Conservation (phyloP, 2,329 filamentous ascomycete genomes). For the Furcasterigmium sp. region DNA sequence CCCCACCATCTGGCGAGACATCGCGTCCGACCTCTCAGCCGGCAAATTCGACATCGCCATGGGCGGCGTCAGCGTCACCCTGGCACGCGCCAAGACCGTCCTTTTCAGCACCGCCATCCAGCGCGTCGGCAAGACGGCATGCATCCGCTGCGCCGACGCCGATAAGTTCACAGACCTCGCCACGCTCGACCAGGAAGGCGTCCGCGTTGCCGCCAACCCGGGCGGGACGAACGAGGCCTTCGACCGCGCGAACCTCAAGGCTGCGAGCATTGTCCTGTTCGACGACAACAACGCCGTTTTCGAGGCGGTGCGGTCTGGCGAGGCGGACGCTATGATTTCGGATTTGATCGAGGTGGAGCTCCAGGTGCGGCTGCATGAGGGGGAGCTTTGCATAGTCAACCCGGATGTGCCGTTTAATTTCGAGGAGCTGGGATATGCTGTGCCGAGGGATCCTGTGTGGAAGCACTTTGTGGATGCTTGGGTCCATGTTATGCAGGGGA, state of each 20-base stretch:
- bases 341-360: constrained; percentile 10
- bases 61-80: constrained; percentile 10
- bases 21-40: constrained; percentile 6
- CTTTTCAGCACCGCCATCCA: constrained; percentile 9
- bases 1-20: constrained; percentile 7
- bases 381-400: constrained; percentile 8
- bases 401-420: constrained; percentile 9
- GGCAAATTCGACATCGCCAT: constrained; percentile 10
- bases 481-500: constrained; percentile 9
- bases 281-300: constrained; percentile 11
- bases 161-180: constrained; percentile 7
- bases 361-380: constrained; percentile 6
- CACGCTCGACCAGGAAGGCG: constrained; percentile 5
- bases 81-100: constrained; percentile 3
- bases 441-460: constrained; percentile 7
- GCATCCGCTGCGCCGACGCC: constrained; percentile 9
- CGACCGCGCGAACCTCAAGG: constrained; percentile 9
- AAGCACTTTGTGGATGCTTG: constrained; percentile 11
- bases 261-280: constrained; percentile 6
- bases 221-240: constrained; percentile 11
- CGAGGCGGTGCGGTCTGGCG: constrained; percentile 5
- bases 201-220: constrained; percentile 8
- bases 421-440: constrained; percentile 9
- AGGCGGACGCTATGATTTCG: constrained; percentile 10
- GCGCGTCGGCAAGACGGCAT: constrained; percentile 10